phyloP scores from a whole-genome alignment of 176 grass and related monocot species.

The Hsuehochloa calcarea region DNA sequence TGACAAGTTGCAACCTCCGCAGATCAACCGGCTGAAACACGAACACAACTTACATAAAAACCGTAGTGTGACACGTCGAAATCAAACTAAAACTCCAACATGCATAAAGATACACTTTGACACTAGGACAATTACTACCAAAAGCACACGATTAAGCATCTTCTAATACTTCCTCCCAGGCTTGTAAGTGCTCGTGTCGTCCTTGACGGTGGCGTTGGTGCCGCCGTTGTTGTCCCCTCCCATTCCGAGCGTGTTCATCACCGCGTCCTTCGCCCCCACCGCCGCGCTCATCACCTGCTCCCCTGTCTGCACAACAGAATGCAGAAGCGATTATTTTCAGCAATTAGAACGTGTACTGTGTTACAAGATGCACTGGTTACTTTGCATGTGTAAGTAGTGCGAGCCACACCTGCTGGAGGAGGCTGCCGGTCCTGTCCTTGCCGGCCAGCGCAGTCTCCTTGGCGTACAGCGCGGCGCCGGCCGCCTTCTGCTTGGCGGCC shows the following conservation, averaged over 20 bases:
- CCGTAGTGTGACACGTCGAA: slow-evolving; percentile 7
- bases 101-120: neutral
- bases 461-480: slow-evolving; percentile 40
- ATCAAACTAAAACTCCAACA: neutral
- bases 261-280: slow-evolving; percentile 52
- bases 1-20: neutral
- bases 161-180: slow-evolving; percentile 26
- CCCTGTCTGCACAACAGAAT: slow-evolving; percentile 35
- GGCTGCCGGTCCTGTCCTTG: slow-evolving; percentile 57
- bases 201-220: slow-evolving; percentile 21
- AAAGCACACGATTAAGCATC: no score
- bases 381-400: neutral
- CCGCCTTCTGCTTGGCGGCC: slow-evolving; percentile 40
- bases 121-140: neutral
- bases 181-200: slow-evolving; percentile 45
- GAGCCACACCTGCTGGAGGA: slow-evolving; percentile 51
- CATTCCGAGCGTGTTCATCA: slow-evolving; percentile 65
- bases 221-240: slow-evolving; percentile 33
- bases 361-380: neutral
- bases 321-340: neutral
- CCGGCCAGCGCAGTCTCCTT: slow-evolving; percentile 52
- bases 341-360: neutral
- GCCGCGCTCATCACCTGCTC: slow-evolving; percentile 51
- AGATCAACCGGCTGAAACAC: neutral
- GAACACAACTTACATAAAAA: neutral